Percentiles rank a stretch among this genome's conserved stretches.
Conservation (phyloP, 2,329 filamentous ascomycete genomes). For the Penicillium sclerotiorum region DNA sequence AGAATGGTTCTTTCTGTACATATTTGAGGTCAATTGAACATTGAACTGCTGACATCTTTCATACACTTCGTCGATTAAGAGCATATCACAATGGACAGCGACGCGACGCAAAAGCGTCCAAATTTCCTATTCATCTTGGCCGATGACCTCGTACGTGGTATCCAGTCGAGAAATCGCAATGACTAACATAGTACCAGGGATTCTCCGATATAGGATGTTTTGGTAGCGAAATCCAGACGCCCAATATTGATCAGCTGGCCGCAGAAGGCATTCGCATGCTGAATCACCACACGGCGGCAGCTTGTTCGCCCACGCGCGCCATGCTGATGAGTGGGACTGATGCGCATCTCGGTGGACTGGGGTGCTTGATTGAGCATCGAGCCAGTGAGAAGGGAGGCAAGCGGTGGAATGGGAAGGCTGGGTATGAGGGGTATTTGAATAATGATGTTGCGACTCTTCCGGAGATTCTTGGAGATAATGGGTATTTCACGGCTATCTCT, state of each 20-base stretch:
- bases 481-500: conserved; percentile 9
- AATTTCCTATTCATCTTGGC: conserved; percentile 34
- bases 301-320: conserved; percentile 35
- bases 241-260: conserved; percentile 55
- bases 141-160: conserved; percentile 40
- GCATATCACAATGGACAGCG: neutral
- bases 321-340: conserved; percentile 37
- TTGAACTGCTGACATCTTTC: neutral
- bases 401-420: conserved; percentile 5
- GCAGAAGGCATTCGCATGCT: conserved; percentile 17
- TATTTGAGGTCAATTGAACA: too few relatives aligned
- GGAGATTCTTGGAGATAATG: conserved; percentile 12
- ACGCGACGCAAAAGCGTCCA: conserved; percentile 17
- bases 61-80: too few relatives aligned
- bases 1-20: too few relatives aligned
- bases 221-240: conserved; percentile 59
- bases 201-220: conserved; percentile 59
- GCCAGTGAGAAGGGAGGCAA: conserved; percentile 4
- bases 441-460: conserved; percentile 7
- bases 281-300: conserved; percentile 30
- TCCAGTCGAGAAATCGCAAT: neutral
- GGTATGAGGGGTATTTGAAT: conserved; percentile 16
- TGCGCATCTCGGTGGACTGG: conserved; percentile 13
- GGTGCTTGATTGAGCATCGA: conserved; percentile 3
- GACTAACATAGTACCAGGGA: conserved; percentile 27